Base-by-base conservation (phyloP, 495 filamentous ascomycete genomes). In the Astrothelium subdiscretum region DNA sequence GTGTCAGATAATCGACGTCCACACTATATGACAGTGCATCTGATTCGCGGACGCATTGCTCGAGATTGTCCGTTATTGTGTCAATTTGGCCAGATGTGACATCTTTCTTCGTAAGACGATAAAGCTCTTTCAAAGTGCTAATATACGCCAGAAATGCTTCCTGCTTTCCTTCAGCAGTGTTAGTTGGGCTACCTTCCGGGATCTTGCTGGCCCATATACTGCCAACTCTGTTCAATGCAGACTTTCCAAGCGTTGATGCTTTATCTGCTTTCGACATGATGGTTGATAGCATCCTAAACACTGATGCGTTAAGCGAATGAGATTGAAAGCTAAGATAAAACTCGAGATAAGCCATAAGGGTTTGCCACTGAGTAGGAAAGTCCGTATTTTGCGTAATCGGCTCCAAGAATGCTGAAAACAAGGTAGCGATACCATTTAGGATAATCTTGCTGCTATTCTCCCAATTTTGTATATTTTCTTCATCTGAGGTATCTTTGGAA, bases 1-100 rank as follows among this genome's bases (percentile, higher is more conserved):
- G 80, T 1, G 91, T 96, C 63, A 88, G 79, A 61, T 84, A 85
- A 59, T 96, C 92, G n/a, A 91, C 77, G 74, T 97, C 94, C 35
- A 83, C 84, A 35, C 88, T 85, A 68, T 96, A 96, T 18, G 82
- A 75, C 1, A 86, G 81, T n/a, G 82, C 81, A 27, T 89, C 85
- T 3, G 91, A 94, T 70, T 75, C 87, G 75, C 74, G 80, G 66
- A 76, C 83, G 68, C 86, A 91, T 74, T 73, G 74, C 69, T 73
- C 75, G 29, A 89, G 70, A 62, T 85, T 77, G 10, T 73, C 64
- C 12, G 86, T 69, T 27, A 85, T 74, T 31, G 67, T 76, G 22
- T 79, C 77, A 15, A 91, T 80, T 40, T 84, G 80, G 24, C 82
- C 77, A 15, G 79, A 72, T 43, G 78, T 78, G 42, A 95, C 71